Base-by-base conservation (phyloP, 768 basidiomycete genomes). In the Holtermannia corniformis region DNA sequence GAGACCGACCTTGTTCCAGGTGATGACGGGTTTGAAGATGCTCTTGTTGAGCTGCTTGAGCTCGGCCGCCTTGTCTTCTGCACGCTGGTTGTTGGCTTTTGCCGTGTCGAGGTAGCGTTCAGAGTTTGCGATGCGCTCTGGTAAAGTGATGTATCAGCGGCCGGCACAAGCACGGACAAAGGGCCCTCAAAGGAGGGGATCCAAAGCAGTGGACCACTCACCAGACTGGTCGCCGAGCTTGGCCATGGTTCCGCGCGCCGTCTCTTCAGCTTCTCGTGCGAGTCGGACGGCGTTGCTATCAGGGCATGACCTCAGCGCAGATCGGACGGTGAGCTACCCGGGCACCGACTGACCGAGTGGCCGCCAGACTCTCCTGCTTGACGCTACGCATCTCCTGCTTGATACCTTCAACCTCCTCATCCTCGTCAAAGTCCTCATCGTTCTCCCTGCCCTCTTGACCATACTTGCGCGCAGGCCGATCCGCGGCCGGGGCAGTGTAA, bases 231-330 rank as follows among this genome's bases (percentile, higher is more conserved):
- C 84, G 10, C 87, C 92, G 5, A 99, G 79, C 65, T 81, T 86
- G 52, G 71, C 75, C 19, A 99, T 67, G 3, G 93, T 99, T 54
- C 82, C 83, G 43, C 86, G 76, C 27, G 87, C 93, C 11, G 90
- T 93, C 72, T 99, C 93, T 72, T 96, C 93, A 0, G 93, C 90
- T 72, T 97, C 91, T n/a, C 84, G 78, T 37, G 92, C 93, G 68
- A 96, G 78, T 41, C 90, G 80, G 48, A 99, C 78, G 12, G 93
- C 93, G 73, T 97, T 96, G 62, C 72, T 71, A 26, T 5, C 3
- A 2, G 12, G 42, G 27, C 24, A 52, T 16, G 16, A 37, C 27
- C 26, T 21, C 32, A 37, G 16, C 32, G 21, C 21, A 27, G 5
- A 5, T 44, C 43, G 43, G 7, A 44, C 43, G 7, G 37, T 41